Percentiles rank a stretch among this genome's conserved stretches.
Conservation (phyloP, 1,139 yeast species). For the Cylindricascospora bacillispora region DNA sequence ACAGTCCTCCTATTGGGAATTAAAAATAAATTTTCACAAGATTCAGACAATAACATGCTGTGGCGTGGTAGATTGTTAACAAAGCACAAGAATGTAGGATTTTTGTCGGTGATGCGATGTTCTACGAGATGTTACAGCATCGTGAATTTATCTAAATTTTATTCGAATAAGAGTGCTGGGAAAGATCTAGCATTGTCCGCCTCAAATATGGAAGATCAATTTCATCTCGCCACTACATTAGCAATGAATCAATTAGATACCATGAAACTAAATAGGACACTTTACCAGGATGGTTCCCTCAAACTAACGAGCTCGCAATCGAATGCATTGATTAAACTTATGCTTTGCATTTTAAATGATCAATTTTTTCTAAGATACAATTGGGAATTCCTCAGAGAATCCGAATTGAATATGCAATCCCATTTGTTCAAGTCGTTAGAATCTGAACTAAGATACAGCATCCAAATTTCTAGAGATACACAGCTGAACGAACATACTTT, state of each 20-base stretch:
- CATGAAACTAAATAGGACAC: slow-evolving; percentile 5
- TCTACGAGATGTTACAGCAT: no score
- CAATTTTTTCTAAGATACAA: slow-evolving; percentile 44
- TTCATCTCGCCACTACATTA: not conserved
- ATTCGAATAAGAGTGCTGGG: no score
- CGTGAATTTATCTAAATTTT: no score
- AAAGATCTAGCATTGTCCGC: no score
- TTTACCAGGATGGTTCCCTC: slow-evolving; percentile 4
- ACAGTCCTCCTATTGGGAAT: no score
- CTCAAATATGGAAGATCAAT: not conserved
- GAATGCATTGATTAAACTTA: slow-evolving; percentile 37
- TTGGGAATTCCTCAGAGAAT: slow-evolving; percentile 46
- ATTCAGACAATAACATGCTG: no score
- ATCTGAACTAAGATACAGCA: slow-evolving; percentile 72
- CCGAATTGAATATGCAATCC: slow-evolving; percentile 73
- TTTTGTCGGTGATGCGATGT: no score
- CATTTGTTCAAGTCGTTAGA: slow-evolving; percentile 89
- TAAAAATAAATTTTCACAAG: no score
- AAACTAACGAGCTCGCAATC: slow-evolving; percentile 47
- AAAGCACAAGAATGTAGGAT: no score
- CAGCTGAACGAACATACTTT: slow-evolving; percentile 61
- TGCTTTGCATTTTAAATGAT: slow-evolving; percentile 38
- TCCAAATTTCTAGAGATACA: slow-evolving; percentile 57
- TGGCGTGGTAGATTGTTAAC: no score
- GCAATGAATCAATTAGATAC: slow-evolving; percentile 14